Evolutionary conservation across 225 moss, liverwort and hornwort species (phyloP), one percentile per base, ranked within the genome.

Genomic region (Marchantia paleacea): DNA sequence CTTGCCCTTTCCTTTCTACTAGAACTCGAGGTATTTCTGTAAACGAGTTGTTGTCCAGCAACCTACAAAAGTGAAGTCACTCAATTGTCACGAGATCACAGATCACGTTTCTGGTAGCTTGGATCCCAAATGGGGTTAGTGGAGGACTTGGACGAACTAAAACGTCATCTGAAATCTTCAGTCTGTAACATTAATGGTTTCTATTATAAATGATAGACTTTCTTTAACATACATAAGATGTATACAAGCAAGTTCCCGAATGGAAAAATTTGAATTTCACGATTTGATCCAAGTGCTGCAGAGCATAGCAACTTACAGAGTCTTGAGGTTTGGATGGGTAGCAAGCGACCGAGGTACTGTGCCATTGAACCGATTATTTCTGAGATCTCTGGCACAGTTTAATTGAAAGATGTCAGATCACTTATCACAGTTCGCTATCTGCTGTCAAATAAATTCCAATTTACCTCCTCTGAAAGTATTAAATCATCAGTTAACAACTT

Each of bases 41-140:
- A 14, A 78, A 65, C 10, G 24, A 24, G 25, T 78, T 78, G 64
- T 78, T 65, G 57, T 77, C 39, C 63, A 77, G 63, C 12, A 63
- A 15, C 62, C 78, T 61, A 24, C 16, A 26, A 16, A 28, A 55
- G 51, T 22, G 0, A 51, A 13, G 14, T 13, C 12, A 67, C 7
- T 8, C 39, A 39, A n/a, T 8, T 6, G 62, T 18, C 15, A 61
- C 18, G 22, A 16, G 0, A 20, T 61, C 7, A 7, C 7, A 61
- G 0, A 61, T 20, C 4, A 3, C 22, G n/a, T n/a, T n/a, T n/a
- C n/a, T n/a, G n/a, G n/a, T n/a, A n/a, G n/a, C n/a, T n/a, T n/a
- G n/a, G n/a, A n/a, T n/a, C n/a, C n/a, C n/a, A n/a, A 22, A 61
- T 3, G 6, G 61, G 61, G 7, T 0, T 10, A 61, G 61, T 16